Evolutionary conservation across 805 yeast species (phyloP).

Genomic region (Kuraishia piskuri): DNA sequence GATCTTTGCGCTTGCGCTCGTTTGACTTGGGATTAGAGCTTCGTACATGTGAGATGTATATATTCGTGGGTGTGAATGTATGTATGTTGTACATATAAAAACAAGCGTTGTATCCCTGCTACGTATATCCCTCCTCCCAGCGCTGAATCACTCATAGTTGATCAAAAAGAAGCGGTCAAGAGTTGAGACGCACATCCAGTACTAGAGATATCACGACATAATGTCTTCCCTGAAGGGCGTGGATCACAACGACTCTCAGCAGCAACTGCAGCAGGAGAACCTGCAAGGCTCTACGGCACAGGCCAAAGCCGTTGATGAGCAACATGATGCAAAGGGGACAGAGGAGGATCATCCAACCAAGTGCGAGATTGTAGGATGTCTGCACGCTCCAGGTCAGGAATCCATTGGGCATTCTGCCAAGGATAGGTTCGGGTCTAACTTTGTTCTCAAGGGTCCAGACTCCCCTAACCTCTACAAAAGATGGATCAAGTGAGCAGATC

Average conservation of each 20-base stretch:
- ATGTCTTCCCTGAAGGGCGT: background rate
- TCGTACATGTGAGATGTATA: too few relatives aligned
- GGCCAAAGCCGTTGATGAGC: background rate
- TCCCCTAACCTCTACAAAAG: constrained; percentile 1
- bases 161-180: too few relatives aligned
- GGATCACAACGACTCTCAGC: background rate
- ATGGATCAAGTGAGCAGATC: background rate
- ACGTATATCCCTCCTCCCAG: too few relatives aligned
- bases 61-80: too few relatives aligned
- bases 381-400: background rate
- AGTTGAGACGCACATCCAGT: too few relatives aligned
- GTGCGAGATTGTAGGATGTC: background rate
- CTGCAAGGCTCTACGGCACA: background rate
- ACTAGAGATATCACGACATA: background rate
- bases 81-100: too few relatives aligned
- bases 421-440: background rate
- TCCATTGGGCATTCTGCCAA: background rate
- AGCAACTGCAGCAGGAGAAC: background rate
- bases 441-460: background rate
- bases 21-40: too few relatives aligned
- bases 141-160: too few relatives aligned
- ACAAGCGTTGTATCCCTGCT: too few relatives aligned
- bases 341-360: background rate
- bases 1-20: background rate
- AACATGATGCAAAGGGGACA: background rate